Evolutionary conservation across 352 stramenopile species (phyloP), one percentile per base, ranked within the genome.

Genomic region (Phytophthora sp.): DNA sequence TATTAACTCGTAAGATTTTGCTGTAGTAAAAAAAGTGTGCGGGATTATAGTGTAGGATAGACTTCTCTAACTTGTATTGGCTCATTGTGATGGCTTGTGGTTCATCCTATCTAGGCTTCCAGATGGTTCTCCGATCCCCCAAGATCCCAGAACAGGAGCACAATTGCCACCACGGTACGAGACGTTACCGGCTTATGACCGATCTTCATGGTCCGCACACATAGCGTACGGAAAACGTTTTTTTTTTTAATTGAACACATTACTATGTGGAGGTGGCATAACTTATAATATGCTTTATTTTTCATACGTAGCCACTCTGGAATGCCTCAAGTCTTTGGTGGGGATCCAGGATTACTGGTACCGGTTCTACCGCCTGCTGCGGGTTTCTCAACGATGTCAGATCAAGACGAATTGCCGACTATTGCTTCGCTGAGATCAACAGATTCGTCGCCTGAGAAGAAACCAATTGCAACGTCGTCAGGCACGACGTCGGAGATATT

Each of bases 51-150:
- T 15, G 35, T 57, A 57, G 31, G 0, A 9, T 60, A 44, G 27
- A 59, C 1, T 31, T 21, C 11, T 57, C 38, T 64, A 64, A 59
- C 44, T 44, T 45, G 24, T 64, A 12, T 51, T 63, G 35, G 38
- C 20, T 57, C 27, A 44, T 42, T 52, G 35, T 62, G 27, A 18
- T 56, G 23, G 2, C 20, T 56, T 33, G 33, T 53, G 15, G 6
- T 16, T 36, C 11, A 20, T 30, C 4, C 30, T 29, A 47, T 11
- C 26, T 66, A 54, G 6, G 18, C 16, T 8, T n/a, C n/a, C n/a
- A n/a, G n/a, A n/a, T n/a, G 55, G n/a, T 20, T 50, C 30, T 12
- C 36, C 44, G 2, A 65, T 63, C 26, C 33, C 53, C 24, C 39
- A 59, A n/a, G 54, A 26, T 26, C 30, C 42, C 21, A 2, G 18